Evolutionary conservation across 306 rosid genomes (phyloP).

Genomic region (Argentina anserina): DNA sequence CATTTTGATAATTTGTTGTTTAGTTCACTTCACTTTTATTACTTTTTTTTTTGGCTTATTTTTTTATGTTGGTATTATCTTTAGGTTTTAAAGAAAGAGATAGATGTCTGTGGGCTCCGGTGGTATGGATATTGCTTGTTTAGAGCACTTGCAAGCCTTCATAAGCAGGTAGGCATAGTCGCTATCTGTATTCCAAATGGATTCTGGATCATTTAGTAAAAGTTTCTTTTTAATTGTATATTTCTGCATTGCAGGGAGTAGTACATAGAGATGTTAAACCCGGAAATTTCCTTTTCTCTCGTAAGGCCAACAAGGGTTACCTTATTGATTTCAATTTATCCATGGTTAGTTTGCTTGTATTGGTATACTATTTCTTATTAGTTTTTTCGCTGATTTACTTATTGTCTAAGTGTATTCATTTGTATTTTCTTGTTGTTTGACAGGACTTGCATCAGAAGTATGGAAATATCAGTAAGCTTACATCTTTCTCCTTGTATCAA

Average conservation of each 20-base stretch:
- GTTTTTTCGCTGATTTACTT: constrained; percentile 11
- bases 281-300: constrained; percentile 89
- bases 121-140: constrained; percentile 90
- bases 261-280: constrained; percentile 86
- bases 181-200: neutral
- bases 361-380: neutral
- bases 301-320: constrained; percentile 66
- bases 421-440: constrained; percentile 2
- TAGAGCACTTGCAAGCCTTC: constrained; percentile 71
- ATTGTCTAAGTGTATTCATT: constrained; percentile 2
- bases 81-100: constrained; percentile 80
- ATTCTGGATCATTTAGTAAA: neutral
- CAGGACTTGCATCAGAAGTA: constrained; percentile 50
- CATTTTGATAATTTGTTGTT: neutral
- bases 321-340: constrained; percentile 93
- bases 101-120: constrained; percentile 53
- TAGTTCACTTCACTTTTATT: neutral
- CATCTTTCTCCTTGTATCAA: neutral
- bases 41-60: neutral
- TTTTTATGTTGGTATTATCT: constrained; percentile 18
- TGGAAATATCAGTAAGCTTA: constrained; percentile 28
- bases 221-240: constrained; percentile 11
- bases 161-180: constrained; percentile 61
- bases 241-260: constrained; percentile 53
- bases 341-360: constrained; percentile 47